Evolutionary conservation across 305 asterid genomes (phyloP).

Genomic region (Solanum hybrid): DNA sequence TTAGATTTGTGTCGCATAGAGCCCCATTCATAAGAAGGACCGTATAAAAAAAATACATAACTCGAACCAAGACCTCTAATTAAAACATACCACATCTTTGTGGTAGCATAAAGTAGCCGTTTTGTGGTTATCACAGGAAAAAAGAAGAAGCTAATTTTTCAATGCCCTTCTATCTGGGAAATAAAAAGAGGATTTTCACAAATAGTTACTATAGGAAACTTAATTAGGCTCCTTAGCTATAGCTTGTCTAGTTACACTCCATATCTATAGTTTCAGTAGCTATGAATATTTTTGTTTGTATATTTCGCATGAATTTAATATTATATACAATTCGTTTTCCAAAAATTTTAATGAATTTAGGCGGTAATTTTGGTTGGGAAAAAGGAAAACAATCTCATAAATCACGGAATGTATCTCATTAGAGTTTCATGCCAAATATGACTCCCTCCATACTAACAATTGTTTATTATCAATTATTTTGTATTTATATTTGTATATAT

Average conservation of each 20-base stretch:
- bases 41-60: no score
- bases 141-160: no score
- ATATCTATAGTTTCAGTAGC: background rate
- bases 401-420: background rate
- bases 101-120: background rate
- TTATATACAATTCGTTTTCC: no score
- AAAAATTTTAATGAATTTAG: no score
- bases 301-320: background rate
- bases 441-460: background rate
- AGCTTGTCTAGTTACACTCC: background rate
- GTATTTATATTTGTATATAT: background rate
- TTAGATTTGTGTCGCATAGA: background rate
- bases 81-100: background rate
- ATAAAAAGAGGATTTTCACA: background rate
- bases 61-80: background rate
- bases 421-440: background rate
- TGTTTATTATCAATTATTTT: no score
- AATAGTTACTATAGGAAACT: no score
- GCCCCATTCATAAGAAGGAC: rapidly evolving
- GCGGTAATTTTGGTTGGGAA: background rate
- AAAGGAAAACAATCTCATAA: no score
- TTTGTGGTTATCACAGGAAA: background rate
- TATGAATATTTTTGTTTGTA: no score
- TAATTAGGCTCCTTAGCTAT: background rate
- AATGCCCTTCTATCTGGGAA: background rate